Conservation (phyloP, 2,329 filamentous ascomycete genomes). For the Rachicladosporium sp. region DNA sequence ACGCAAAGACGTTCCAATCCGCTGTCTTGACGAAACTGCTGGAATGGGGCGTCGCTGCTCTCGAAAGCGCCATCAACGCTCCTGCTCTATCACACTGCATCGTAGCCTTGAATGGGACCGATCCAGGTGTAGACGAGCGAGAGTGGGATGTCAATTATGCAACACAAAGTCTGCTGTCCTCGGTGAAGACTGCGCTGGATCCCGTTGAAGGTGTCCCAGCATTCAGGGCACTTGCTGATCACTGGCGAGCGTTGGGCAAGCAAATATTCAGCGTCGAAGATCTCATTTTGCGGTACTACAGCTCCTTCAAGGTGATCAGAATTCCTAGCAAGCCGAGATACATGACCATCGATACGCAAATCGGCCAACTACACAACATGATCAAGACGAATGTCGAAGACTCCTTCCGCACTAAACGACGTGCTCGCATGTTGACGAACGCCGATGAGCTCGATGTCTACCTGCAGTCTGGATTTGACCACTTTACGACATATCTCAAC, state of each 20-base stretch:
- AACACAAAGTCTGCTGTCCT: conserved; percentile 21
- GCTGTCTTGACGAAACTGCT: conserved; percentile 29
- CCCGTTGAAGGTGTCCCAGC: conserved; percentile 21
- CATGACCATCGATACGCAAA: conserved; percentile 39
- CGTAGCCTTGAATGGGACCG: conserved; percentile 33
- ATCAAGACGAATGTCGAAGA: conserved; percentile 31
- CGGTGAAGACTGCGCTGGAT: conserved; percentile 20
- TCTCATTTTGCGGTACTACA: conserved; percentile 40
- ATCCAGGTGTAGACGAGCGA: conserved; percentile 21
- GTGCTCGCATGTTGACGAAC: conserved; percentile 36
- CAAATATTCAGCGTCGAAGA: conserved; percentile 33
- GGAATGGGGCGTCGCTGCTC: conserved; percentile 38
- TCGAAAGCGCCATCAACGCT: conserved; percentile 44
- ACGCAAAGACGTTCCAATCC: conserved; percentile 26
- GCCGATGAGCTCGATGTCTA: conserved; percentile 36
- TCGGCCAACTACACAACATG: conserved; percentile 32
- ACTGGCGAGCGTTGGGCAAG: conserved; percentile 31
- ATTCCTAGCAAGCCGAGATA: conserved; percentile 35
- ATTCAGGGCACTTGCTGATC: conserved; percentile 27
- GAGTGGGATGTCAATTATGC: conserved; percentile 24
- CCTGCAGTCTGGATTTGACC: conserved; percentile 38
- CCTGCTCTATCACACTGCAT: conserved; percentile 43
- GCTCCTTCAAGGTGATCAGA: conserved; percentile 34
- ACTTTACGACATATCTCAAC: conserved; percentile 35
- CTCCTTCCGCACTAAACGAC: conserved; percentile 31